phyloP scores from a whole-genome alignment of 208 protist genomes.

The Crithidia mellificae region DNA sequence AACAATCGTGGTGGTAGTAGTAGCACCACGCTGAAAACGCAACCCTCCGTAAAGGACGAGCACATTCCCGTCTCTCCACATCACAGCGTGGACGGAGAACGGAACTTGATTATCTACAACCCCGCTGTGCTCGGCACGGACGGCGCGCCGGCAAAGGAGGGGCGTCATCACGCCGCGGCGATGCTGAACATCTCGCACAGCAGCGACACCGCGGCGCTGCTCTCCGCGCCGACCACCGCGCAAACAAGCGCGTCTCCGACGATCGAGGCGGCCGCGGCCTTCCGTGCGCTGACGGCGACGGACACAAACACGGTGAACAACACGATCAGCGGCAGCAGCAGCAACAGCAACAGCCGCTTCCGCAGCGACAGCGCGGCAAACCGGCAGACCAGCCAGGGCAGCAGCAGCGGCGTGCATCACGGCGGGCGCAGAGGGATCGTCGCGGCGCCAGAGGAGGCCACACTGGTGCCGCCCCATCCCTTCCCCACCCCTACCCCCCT shows the following conservation, averaged over 20 bases:
- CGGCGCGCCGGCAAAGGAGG: background rate
- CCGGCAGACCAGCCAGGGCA: background rate
- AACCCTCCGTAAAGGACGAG: background rate
- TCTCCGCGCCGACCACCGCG: background rate
- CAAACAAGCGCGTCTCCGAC: background rate
- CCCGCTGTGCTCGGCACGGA: background rate
- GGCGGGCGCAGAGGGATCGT: background rate
- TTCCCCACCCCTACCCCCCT: constrained; percentile 2
- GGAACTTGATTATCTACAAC: background rate
- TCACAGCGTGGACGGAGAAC: constrained; percentile 2
- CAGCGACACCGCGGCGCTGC: background rate
- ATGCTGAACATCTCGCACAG: constrained; percentile 2
- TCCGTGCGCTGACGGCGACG: background rate
- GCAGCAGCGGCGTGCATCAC: no score
- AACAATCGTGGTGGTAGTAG: background rate
- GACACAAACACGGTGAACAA: background rate
- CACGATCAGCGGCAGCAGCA: constrained; percentile 4
- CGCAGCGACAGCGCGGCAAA: background rate
- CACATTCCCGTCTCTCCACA: background rate
- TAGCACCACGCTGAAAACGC: background rate
- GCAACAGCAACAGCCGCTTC: background rate
- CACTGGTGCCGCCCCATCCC: background rate
- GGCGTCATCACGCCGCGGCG: background rate
- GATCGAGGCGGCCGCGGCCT: background rate
- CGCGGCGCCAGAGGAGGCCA: background rate